A percentile compares a stretch with the other conserved stretches of the same genome.
Evolutionary conservation across 768 basidiomycete species (phyloP).

Genomic region (Leccinellum luteum): DNA sequence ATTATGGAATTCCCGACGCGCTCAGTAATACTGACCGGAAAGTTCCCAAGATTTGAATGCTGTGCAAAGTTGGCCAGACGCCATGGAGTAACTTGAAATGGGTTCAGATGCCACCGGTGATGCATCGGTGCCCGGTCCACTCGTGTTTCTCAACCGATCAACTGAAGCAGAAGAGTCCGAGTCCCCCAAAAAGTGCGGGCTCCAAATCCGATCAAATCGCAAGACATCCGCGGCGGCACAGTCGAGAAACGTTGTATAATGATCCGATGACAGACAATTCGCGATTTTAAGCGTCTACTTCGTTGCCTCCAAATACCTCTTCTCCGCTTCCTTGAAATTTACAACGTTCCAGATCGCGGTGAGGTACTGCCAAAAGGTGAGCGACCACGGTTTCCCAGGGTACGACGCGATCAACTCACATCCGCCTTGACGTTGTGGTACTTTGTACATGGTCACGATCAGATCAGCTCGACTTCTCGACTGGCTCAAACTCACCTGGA

Average conservation of each 20-base stretch:
- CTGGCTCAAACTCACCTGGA: constrained; percentile 22
- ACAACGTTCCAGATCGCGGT: constrained; percentile 94
- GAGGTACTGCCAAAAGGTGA: constrained; percentile 64
- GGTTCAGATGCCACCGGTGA: not conserved
- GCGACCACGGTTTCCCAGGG: not conserved
- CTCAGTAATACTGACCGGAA: not conserved
- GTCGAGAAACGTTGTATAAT: constrained; percentile 5
- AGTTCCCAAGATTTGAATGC: not conserved
- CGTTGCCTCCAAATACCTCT: constrained; percentile 41
- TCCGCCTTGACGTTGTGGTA: constrained; percentile 94
- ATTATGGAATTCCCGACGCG: not conserved
- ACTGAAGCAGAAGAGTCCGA: not conserved
- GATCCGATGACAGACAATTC: not conserved
- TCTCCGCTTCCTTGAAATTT: constrained; percentile 93
- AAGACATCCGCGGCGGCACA: not conserved
- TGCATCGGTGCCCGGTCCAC: not conserved
- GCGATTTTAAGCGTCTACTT: constrained; percentile 18
- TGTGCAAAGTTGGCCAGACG: not conserved
- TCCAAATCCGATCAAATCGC: not conserved
- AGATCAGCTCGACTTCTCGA: not conserved
- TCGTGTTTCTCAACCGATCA: not conserved
- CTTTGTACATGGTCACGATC: constrained; percentile 37
- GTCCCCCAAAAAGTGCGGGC: not conserved
- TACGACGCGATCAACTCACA: constrained; percentile 48
- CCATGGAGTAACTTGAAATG: no score